Percentiles rank a stretch among this genome's conserved stretches.
phyloP scores from a whole-genome alignment of 116 monocot species.

The Cymodocea nodosa region DNA sequence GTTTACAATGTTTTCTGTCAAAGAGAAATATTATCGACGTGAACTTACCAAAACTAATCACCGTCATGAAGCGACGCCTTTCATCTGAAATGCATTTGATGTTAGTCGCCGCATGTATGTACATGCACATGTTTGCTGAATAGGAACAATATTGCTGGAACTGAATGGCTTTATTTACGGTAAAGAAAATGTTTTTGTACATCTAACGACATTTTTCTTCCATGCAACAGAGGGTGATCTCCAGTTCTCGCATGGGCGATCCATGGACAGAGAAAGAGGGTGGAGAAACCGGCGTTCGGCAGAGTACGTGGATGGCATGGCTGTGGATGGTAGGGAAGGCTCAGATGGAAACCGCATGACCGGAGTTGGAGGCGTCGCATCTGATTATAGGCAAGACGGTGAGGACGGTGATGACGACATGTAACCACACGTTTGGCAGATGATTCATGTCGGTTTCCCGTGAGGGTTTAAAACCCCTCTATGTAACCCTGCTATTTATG shows the following conservation, averaged over 20 bases:
- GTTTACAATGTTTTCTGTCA: too few species aligned
- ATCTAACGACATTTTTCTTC: not conserved
- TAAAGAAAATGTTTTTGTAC: too few species aligned
- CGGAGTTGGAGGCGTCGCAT: constrained; percentile 13
- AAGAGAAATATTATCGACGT: too few species aligned
- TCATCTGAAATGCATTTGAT: too few species aligned
- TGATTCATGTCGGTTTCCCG: not conserved
- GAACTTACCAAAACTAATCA: too few species aligned
- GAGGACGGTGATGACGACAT: constrained; percentile 6
- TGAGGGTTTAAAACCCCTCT: not conserved
- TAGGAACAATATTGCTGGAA: too few species aligned
- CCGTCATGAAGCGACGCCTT: too few species aligned
- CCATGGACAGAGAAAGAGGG: constrained; percentile 32
- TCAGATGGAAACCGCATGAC: not conserved
- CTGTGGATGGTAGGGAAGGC: constrained; percentile 15
- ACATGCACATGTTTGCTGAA: too few species aligned
- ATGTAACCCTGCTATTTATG: not conserved
- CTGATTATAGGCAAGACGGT: constrained; percentile 21
- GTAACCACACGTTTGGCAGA: not conserved
- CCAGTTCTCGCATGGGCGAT: not conserved
- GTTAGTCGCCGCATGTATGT: too few species aligned
- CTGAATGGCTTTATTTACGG: too few species aligned
- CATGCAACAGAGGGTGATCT: constrained; percentile 32
- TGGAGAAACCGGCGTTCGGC: constrained; percentile 27
- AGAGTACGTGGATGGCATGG: constrained; percentile 20